Conservation (phyloP, 2,329 filamentous ascomycete genomes). For the Aspergillus versicolor region DNA sequence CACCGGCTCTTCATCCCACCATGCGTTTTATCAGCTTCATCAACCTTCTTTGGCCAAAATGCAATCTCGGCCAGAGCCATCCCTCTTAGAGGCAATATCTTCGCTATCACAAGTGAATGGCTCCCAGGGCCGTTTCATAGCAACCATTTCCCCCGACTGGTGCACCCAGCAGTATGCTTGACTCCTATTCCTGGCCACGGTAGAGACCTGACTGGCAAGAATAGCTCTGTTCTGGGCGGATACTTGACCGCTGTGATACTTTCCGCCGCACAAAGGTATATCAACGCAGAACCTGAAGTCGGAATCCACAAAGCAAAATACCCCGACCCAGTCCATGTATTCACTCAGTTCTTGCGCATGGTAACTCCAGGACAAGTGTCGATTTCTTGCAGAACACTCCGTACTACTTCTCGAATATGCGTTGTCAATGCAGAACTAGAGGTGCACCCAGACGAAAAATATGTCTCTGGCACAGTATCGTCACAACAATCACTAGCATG, state of each 20-base stretch:
- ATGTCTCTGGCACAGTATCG: not conserved
- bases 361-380: constrained; percentile 16
- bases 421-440: constrained; percentile 19
- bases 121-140: constrained; percentile 13
- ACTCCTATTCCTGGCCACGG: not conserved
- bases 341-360: constrained; percentile 22
- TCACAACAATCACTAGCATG: not conserved
- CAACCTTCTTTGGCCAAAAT: not conserved
- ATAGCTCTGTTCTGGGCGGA: constrained; percentile 23
- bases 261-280: constrained; percentile 17
- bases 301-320: constrained; percentile 2
- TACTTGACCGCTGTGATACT: constrained; percentile 21
- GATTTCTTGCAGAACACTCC: constrained; percentile 16
- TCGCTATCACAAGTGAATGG: constrained; percentile 13
- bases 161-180: constrained; percentile 23
- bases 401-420: constrained; percentile 18
- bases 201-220: not conserved
- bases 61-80: constrained; percentile 1
- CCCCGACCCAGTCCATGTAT: constrained; percentile 21
- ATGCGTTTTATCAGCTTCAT: too few relatives aligned
- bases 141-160: constrained; percentile 20
- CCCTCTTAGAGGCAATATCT: constrained; percentile 17
- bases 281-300: constrained; percentile 11
- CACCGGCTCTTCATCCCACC: too few relatives aligned
- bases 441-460: not conserved